Evolutionary conservation across 2,329 filamentous ascomycete species (phyloP).

Genomic region (Elsinoe necatrix): DNA sequence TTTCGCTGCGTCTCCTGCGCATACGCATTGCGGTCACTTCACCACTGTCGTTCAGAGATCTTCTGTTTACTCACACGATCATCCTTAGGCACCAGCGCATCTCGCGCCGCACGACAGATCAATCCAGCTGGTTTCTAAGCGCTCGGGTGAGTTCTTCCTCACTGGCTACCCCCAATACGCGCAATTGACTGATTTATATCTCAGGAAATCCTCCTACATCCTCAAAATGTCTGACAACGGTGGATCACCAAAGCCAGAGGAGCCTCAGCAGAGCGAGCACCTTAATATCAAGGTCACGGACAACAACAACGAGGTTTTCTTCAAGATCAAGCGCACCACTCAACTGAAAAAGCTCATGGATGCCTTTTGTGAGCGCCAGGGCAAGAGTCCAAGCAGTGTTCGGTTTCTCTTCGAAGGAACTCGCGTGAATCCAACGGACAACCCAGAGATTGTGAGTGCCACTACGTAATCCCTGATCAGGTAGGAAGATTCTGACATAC

Average conservation of each 20-base stretch:
- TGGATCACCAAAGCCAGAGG: conserved; percentile 33
- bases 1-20: neutral
- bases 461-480: too few species aligned
- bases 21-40: neutral
- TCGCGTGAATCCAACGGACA: conserved; percentile 80
- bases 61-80: neutral
- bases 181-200: neutral
- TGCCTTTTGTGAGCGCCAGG: conserved; percentile 93
- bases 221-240: conserved; percentile 45
- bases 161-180: neutral
- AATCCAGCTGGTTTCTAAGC: neutral
- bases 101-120: neutral
- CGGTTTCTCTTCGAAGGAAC: conserved; percentile 96
- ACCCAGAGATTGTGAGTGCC: conserved; percentile 74
- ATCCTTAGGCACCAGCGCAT: neutral
- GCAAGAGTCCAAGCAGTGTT: conserved; percentile 74
- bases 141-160: neutral
- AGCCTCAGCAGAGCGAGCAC: conserved; percentile 58
- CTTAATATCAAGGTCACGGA: conserved; percentile 99
- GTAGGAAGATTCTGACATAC: neutral
- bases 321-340: conserved; percentile 98
- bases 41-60: neutral
- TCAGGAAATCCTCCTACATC: conserved; percentile 30
- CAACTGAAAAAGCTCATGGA: conserved; percentile 97
- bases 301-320: conserved; percentile 99